Percentiles rank a stretch among this genome's conserved stretches.
These are phyloP conservation scores for Triglochin maritima DNA, from an alignment of 106 monocot species.

Conservation along the genomic window DNA sequence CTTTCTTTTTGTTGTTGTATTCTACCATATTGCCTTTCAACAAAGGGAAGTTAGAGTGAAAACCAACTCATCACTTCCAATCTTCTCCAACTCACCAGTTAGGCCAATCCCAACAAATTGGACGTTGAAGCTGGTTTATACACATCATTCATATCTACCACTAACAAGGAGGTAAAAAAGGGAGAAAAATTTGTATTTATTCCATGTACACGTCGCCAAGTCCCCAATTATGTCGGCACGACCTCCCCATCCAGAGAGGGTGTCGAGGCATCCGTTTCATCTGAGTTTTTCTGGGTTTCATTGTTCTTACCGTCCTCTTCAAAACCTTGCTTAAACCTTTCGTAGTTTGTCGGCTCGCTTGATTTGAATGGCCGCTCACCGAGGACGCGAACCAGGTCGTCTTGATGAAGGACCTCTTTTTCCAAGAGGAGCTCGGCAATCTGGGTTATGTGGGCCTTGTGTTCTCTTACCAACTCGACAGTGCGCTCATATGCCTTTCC, in stretches of 20 bases:
- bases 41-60: no score
- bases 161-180: not conserved
- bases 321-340: constrained; percentile 59
- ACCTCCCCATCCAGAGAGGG: constrained; percentile 44
- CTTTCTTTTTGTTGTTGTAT: no score
- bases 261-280: constrained; percentile 7
- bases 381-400: constrained; percentile 53
- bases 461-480: constrained; percentile 41
- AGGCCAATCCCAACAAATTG: not conserved
- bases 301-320: constrained; percentile 12
- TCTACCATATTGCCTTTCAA: no score
- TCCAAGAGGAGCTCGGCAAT: constrained; percentile 83
- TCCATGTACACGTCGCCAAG: not conserved
- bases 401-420: constrained; percentile 89
- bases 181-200: not conserved
- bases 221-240: constrained; percentile 28
- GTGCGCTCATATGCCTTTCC: constrained; percentile 63
- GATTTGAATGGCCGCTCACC: constrained; percentile 71
- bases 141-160: not conserved
- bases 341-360: constrained; percentile 71
- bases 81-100: not conserved
- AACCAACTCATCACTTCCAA: no score
- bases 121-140: not conserved
- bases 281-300: not conserved
- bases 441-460: constrained; percentile 53